A percentile compares a stretch with the other conserved stretches of the same genome.
phyloP scores from a whole-genome alignment of 2,329 filamentous ascomycete species.

The Nigrospora oryzae region DNA sequence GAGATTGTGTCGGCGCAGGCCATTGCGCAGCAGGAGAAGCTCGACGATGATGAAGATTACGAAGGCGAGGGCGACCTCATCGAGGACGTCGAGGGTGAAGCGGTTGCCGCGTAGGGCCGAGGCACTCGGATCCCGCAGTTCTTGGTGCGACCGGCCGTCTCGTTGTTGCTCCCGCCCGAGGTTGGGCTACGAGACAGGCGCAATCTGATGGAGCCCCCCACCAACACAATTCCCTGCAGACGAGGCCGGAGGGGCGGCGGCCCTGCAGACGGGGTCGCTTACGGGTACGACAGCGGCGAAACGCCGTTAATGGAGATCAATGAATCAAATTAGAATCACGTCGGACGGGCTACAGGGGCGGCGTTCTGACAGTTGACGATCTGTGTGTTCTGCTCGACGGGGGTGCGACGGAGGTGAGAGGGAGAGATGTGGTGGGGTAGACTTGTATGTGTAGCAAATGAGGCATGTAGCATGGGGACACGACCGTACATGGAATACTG shows the following conservation, averaged over 20 bases:
- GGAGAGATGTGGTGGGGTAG: neutral
- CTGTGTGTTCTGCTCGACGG: neutral
- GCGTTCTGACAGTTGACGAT: neutral
- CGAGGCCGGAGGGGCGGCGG: too few relatives aligned
- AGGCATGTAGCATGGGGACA: slow-evolving; percentile 1
- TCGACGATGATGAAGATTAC: slow-evolving; percentile 40
- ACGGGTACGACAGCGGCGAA: neutral
- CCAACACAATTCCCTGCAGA: too few relatives aligned
- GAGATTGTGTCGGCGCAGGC: slow-evolving; percentile 97
- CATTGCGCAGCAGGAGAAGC: slow-evolving; percentile 87
- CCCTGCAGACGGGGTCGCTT: too few relatives aligned
- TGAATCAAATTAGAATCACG: slow-evolving; percentile 1
- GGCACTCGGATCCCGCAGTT: slow-evolving; percentile 1
- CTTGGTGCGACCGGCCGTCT: neutral
- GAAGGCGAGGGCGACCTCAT: slow-evolving; percentile 28
- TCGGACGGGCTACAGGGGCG: neutral
- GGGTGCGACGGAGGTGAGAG: neutral
- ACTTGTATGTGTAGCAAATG: neutral
- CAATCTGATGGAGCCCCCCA: too few relatives aligned
- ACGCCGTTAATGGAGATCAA: slow-evolving; percentile 1
- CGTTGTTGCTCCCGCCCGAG: neutral
- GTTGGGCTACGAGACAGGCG: too few relatives aligned
- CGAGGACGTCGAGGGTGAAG: slow-evolving; percentile 38
- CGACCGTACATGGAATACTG: slow-evolving; percentile 1
- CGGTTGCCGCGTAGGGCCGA: slow-evolving; percentile 1